Conservation (phyloP, 768 basidiomycete genomes). For the Leccinum longicurvipes region DNA sequence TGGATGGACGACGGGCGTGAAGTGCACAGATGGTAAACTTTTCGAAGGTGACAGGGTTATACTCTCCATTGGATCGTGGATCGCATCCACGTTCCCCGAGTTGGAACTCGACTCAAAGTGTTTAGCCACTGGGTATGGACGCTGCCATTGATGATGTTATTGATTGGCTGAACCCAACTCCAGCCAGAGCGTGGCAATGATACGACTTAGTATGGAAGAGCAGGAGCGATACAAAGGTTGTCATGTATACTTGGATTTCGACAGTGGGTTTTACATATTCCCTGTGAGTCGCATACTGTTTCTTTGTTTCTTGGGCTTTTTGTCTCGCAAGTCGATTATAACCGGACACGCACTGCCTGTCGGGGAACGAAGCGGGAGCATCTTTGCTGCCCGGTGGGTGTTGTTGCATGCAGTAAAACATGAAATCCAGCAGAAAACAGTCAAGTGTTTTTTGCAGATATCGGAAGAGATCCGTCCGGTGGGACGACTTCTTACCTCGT, state of each 20-base stretch:
- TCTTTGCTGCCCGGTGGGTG: no score
- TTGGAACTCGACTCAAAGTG: slow-evolving; percentile 48
- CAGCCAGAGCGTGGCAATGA: slow-evolving; percentile 76
- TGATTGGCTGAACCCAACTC: not conserved
- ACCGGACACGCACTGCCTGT: not conserved
- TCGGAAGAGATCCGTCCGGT: slow-evolving; percentile 30
- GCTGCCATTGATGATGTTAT: not conserved
- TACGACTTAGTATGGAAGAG: slow-evolving; percentile 74
- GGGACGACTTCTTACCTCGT: not conserved
- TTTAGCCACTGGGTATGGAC: slow-evolving; percentile 75
- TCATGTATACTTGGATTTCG: slow-evolving; percentile 73
- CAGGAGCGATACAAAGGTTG: slow-evolving; percentile 53
- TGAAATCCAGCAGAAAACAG: not conserved
- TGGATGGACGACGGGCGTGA: slow-evolving; percentile 55
- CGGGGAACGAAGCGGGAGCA: not conserved
- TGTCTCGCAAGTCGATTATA: not conserved
- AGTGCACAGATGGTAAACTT: slow-evolving; percentile 53
- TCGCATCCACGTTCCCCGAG: slow-evolving; percentile 70
- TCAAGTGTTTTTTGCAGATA: not conserved
- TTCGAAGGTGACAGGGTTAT: slow-evolving; percentile 62
- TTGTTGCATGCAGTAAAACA: not conserved
- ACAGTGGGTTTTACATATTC: slow-evolving; percentile 77
- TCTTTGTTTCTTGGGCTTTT: not conserved
- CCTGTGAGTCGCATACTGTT: slow-evolving; percentile 48
- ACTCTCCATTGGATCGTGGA: slow-evolving; percentile 82